Conservation (phyloP, 1,139 yeast species). For the Groenewaldozyma auringiensis region DNA sequence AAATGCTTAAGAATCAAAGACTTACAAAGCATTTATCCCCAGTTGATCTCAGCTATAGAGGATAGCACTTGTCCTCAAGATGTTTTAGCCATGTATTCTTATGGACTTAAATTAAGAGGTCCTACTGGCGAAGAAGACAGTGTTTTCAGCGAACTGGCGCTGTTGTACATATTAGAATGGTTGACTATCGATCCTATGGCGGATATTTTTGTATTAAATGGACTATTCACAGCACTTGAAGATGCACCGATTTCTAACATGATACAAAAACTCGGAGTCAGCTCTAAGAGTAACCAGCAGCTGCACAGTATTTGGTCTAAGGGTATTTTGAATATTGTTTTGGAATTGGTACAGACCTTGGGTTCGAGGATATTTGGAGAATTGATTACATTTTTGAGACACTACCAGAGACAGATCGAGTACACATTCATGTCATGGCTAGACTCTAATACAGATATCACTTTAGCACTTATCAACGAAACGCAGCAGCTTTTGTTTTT, state of each 20-base stretch:
- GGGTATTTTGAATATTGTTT: slow-evolving; percentile 64
- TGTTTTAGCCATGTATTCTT: slow-evolving; percentile 57
- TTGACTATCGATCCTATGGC: slow-evolving; percentile 58
- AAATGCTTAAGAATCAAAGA: slow-evolving; percentile 48
- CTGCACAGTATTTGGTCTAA: slow-evolving; percentile 74
- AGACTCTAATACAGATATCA: slow-evolving; percentile 50
- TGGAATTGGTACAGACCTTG: slow-evolving; percentile 52
- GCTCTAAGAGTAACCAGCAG: slow-evolving; percentile 43
- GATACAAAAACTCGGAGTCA: slow-evolving; percentile 59
- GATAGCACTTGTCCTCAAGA: slow-evolving; percentile 57
- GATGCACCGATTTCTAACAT: slow-evolving; percentile 67
- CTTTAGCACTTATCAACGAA: slow-evolving; percentile 63
- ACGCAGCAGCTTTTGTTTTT: slow-evolving; percentile 69
- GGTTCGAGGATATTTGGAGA: slow-evolving; percentile 62
- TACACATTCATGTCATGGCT: slow-evolving; percentile 66
- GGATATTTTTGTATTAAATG: slow-evolving; percentile 53
- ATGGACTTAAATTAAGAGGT: slow-evolving; percentile 54
- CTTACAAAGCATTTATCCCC: slow-evolving; percentile 42
- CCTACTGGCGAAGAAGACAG: slow-evolving; percentile 39
- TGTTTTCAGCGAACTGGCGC: slow-evolving; percentile 63
- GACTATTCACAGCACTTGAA: slow-evolving; percentile 60
- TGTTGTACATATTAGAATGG: slow-evolving; percentile 64
- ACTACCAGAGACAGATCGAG: slow-evolving; percentile 57
- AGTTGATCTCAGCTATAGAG: slow-evolving; percentile 42
- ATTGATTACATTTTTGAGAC: slow-evolving; percentile 52